Base-by-base conservation (phyloP, 768 basidiomycete genomes). In the Megacollybia marginata region DNA sequence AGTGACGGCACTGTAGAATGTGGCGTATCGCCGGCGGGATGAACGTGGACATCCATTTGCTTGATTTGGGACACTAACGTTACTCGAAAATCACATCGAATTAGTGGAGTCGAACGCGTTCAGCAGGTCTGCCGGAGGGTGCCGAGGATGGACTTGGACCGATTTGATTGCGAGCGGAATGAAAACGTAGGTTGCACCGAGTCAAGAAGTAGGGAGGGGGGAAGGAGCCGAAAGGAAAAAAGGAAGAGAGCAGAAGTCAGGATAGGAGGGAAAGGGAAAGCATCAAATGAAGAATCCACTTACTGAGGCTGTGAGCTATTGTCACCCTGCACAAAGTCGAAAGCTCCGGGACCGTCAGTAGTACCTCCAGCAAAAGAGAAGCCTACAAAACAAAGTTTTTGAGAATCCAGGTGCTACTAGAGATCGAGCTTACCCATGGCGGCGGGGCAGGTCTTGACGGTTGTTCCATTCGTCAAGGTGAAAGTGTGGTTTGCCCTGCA, bases 301-400 rank as follows among this genome's bases (percentile, higher is more conserved):
- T 65, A 84, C 78, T 78, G 81, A 8, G 77, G 64, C 13, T 60
- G 60, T 3, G 82, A 78, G 18, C 77, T 73, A 59, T 88, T 87
- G 55, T 76, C 71, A 4, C 88, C 86, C 68, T 89, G 88, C 32
- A 81, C 65, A 55, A 89, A 91, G 62, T 88, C 85, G 53, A 89
- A 81, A 1, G 79, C 78, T 16, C 88, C 88, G 3, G 88, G 87
- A 0, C 88, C 87, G 63, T 90, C 88, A n/a, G 85, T 88, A 28
- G 86, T 89, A 61, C 88, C 88, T 44, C 85, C 87, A 13, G 86
- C 88, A 55, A 90, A 90, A 1, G 78, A 72, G 62, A 71, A 88
- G 10, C 88, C 86, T 88, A 7, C 23, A 20, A 33, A 44, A 42
- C 8, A 18, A 11, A 48, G 20, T 31, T 11, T 35, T 20, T 12